Percentiles rank a stretch among this genome's conserved stretches.
Evolutionary conservation across 331 rosid species (phyloP).

Genomic region (Stylosanthes scabra): DNA sequence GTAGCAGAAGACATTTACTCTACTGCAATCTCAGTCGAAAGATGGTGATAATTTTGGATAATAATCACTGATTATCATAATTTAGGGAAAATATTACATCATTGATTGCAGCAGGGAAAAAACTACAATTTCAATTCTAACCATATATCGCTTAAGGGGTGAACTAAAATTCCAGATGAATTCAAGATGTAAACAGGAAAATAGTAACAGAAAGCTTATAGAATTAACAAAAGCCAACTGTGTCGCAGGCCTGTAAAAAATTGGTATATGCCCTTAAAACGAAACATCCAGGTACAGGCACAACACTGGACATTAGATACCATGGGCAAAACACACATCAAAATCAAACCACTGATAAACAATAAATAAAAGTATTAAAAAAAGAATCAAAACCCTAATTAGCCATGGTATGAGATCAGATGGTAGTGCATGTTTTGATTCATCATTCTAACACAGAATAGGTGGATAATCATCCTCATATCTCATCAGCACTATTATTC

Average conservation of each 20-base stretch:
- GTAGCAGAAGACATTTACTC: no score
- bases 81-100: constrained; percentile 33
- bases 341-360: background rate
- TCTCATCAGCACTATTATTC: constrained; percentile 29
- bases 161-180: rapidly evolving
- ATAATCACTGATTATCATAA: constrained; percentile 60
- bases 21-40: constrained; percentile 99
- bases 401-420: constrained; percentile 67
- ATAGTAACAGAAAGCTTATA: constrained; percentile 65
- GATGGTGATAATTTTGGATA: constrained; percentile 71
- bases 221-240: constrained; percentile 46
- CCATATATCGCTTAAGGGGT: background rate
- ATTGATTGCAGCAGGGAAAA: constrained; percentile 36
- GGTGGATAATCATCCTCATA: constrained; percentile 81
- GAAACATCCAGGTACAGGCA: constrained; percentile 62
- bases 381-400: no score
- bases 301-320: constrained; percentile 82
- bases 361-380: background rate
- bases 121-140: no score
- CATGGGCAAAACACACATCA: constrained; percentile 50
- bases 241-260: constrained; percentile 85
- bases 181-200: constrained; percentile 62
- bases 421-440: constrained; percentile 95
- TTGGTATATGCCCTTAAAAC: constrained; percentile 67
- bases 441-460: constrained; percentile 79